A percentile compares a stretch with the other conserved stretches of the same genome.
Conservation (phyloP, 805 yeast species). For the Candida insectorum region DNA sequence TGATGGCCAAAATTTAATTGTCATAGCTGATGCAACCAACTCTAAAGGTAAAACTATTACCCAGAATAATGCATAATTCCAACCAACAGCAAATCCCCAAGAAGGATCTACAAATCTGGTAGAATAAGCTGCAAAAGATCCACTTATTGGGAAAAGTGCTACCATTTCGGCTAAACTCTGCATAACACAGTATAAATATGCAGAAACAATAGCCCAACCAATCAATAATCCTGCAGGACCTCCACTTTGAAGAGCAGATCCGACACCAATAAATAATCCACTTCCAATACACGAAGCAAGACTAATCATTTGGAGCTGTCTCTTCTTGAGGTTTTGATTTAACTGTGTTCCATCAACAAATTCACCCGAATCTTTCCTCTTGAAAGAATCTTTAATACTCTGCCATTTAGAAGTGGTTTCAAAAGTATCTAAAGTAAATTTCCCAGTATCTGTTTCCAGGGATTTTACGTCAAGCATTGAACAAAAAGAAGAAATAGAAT, state of each 20-base stretch:
- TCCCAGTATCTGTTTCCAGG: not conserved
- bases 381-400: constrained; percentile 25
- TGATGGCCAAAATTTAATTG: constrained; percentile 39
- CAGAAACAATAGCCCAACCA: constrained; percentile 40
- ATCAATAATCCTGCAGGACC: constrained; percentile 32
- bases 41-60: constrained; percentile 42
- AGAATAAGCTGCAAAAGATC: constrained; percentile 40
- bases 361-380: constrained; percentile 16
- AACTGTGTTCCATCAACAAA: constrained; percentile 6
- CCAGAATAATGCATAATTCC: constrained; percentile 44
- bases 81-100: constrained; percentile 45
- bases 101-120: constrained; percentile 41
- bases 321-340: constrained; percentile 23
- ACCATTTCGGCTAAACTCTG: constrained; percentile 39
- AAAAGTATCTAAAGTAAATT: not conserved
- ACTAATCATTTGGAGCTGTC: constrained; percentile 38
- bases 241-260: constrained; percentile 33
- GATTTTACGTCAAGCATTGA: too few relatives aligned
- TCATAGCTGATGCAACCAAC: constrained; percentile 39
- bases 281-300: constrained; percentile 42
- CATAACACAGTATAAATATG: constrained; percentile 41
- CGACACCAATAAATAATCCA: constrained; percentile 40
- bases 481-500: too few relatives aligned
- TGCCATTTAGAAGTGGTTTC: constrained; percentile 21
- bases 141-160: constrained; percentile 37